Base-by-base conservation (phyloP, 2,329 filamentous ascomycete genomes). In the Alternaria gansuensis region DNA sequence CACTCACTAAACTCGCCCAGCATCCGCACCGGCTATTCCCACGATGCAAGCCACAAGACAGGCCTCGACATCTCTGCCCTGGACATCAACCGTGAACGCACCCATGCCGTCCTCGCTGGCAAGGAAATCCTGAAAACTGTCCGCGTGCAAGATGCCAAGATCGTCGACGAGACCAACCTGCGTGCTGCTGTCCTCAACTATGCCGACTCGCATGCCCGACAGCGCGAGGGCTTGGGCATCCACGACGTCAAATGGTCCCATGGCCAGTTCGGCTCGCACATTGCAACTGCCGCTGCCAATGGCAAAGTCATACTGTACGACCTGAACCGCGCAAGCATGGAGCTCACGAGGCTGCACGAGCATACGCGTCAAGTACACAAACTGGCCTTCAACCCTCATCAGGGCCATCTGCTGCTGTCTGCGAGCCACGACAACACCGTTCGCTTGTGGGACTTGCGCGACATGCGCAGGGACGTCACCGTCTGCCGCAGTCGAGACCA, bases 201-300 rank as follows among this genome's bases (percentile, higher is more conserved):
- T 71, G 82, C 85, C 34, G 82, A 83, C 56, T 71, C 78, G 36
- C 77, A 78, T 23, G 76, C 78, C 23, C 81, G 83, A 40, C 80
- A 85, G 71, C 83, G 84, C 62, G 84, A 87, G 59, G 85, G 85
- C 59, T 80, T 88, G 62, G 84, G 85, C 53, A 85, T 88, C 64
- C 85, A 85, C 61, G 87, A 89, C 74, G 87, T 89, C 29, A 88
- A 88, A 64, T 89, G 87, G 87, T 88, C 87, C 51, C 86, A 88
- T 76, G 84, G 85, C 59, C 81, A 82, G 52, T 87, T 83, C 71
- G 83, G 82, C 66, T 82, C 84, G 59, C 83, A 83, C 66, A 86
- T 89, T 63, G 87, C 86, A 37, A 88, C 87, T 10, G 87, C 87
- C 26, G 87, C 85, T 24, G 84, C 84, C 51, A 88, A 87, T 76